Evolutionary conservation across 1,139 yeast genomes (phyloP), one percentile per base, ranked within the genome.

Genomic region (Debaryomycetaceae sp.): DNA sequence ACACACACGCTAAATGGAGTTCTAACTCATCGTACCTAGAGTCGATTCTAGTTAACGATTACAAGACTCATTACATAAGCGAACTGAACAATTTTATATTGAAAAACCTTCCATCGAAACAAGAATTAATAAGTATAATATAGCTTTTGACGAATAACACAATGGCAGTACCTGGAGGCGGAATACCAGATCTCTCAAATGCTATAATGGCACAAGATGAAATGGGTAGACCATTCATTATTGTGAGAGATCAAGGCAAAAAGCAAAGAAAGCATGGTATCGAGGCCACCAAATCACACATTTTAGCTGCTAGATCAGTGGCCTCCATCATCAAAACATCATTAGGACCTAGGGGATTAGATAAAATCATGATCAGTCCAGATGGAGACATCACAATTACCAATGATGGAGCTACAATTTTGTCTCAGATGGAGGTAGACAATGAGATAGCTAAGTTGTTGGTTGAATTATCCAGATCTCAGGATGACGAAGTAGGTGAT

Each of bases 191-290:
- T 63, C 74, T 92, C 77, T 89, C 97, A 52, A 92, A 92, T 59
- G 98, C 98, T 65, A 88, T 92, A 55, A 88, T 92, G 71, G 98
- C 98, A 5, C 98, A 92, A 67, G 98, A 94, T 63, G 98, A 94
- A 66, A 88, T 87, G 91, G 99, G 99, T 24, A 83, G 98, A 67
- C 99, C 98, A 15, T 88, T 94, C 61, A 91, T 94, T 58, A 92
- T 94, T 61, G 98, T 94, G 41, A 80, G 95, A 62, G 98, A 94
- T 64, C 98, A 94, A 66, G 98, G 97, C 18, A 80, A 80, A 53
- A 94, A 94, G 65, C 85, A 88, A 62, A 81, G 96, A 67, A 81
- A 85, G 40, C 96, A 88, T 55, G 98, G 98, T 16, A 67, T 85
- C 43, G 99, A 94, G 53, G 98, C 98, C 31, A 88, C 95, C 55